phyloP scores from a whole-genome alignment of 352 stramenopile species.

The Phytophthora cajani region DNA sequence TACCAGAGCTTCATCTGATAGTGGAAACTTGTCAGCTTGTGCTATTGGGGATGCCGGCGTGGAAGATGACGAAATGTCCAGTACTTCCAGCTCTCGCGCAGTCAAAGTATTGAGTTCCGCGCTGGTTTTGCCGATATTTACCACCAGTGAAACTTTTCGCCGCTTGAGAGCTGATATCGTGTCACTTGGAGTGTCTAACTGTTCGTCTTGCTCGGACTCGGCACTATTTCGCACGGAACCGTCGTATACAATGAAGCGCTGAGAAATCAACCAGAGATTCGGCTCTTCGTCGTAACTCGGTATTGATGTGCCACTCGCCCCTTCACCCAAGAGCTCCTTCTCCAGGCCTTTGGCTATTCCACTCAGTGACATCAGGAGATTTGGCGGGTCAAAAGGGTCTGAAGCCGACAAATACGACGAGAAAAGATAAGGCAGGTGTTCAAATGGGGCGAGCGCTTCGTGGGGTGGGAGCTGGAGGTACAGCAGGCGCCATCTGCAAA shows the following conservation, averaged over 20 bases:
- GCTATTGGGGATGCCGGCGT: not conserved
- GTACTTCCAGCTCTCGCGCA: conserved; percentile 16
- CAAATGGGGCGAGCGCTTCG: conserved; percentile 61
- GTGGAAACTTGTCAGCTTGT: not conserved
- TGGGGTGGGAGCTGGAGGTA: conserved; percentile 51
- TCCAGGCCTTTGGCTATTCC: conserved; percentile 45
- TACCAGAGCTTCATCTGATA: conserved; percentile 76
- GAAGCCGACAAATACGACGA: conserved; percentile 34
- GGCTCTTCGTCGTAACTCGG: conserved; percentile 19
- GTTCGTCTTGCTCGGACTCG: conserved; percentile 6
- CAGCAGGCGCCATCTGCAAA: conserved; percentile 69
- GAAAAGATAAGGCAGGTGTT: conserved; percentile 55
- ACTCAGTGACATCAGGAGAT: conserved; percentile 33
- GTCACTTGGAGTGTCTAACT: not conserved
- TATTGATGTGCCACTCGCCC: not conserved
- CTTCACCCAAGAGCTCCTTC: conserved; percentile 15
- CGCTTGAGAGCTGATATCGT: conserved; percentile 28
- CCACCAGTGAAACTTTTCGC: conserved; percentile 34
- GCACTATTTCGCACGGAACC: not conserved
- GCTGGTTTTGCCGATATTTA: conserved; percentile 21
- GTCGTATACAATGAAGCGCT: conserved; percentile 33
- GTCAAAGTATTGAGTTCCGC: conserved; percentile 16
- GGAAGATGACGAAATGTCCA: conserved; percentile 24
- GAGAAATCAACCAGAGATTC: conserved; percentile 26
- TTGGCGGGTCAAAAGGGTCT: conserved; percentile 31